Percentiles rank a stretch among this genome's conserved stretches.
Conservation (phyloP, 2,329 filamentous ascomycete species). For the Lasiodiplodia sp. region DNA sequence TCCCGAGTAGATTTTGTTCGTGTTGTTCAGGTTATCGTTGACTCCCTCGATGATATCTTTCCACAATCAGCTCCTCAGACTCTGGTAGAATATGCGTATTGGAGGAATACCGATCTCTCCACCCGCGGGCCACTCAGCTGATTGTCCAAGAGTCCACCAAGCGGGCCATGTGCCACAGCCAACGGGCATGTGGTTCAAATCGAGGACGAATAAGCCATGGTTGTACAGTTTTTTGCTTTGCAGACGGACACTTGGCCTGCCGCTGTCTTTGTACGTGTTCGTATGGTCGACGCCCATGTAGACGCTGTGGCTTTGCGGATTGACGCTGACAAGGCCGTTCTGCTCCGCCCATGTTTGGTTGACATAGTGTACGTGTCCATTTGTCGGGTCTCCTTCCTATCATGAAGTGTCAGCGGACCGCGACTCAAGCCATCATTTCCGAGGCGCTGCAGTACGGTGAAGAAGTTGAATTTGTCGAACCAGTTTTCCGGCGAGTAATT, state of each 20-base stretch:
- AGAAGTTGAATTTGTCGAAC: constrained; percentile 55
- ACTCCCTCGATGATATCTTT: constrained; percentile 36
- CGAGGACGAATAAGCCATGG: constrained; percentile 49
- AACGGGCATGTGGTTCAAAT: constrained; percentile 47
- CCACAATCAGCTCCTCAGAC: not conserved
- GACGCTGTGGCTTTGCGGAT: constrained; percentile 24
- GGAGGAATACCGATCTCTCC: constrained; percentile 37
- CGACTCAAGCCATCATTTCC: not conserved
- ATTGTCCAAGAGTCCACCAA: constrained; percentile 40
- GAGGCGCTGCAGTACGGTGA: constrained; percentile 31
- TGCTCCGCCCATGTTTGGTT: constrained; percentile 44
- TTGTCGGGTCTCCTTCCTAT: constrained; percentile 40
- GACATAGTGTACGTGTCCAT: constrained; percentile 51
- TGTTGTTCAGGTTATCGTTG: constrained; percentile 36
- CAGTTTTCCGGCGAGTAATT: constrained; percentile 51
- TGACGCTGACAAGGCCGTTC: constrained; percentile 41
- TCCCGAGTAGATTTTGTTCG: constrained; percentile 21
- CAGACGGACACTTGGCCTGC: constrained; percentile 45
- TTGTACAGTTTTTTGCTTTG: constrained; percentile 47
- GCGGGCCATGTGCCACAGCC: constrained; percentile 50
- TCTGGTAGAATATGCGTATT: not conserved
- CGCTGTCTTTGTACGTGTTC: constrained; percentile 49
- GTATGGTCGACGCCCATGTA: constrained; percentile 45
- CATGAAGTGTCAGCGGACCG: not conserved
- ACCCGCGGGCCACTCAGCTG: constrained; percentile 35